Conservation (phyloP, 306 rosid genomes). For the Rosa chinensis region DNA sequence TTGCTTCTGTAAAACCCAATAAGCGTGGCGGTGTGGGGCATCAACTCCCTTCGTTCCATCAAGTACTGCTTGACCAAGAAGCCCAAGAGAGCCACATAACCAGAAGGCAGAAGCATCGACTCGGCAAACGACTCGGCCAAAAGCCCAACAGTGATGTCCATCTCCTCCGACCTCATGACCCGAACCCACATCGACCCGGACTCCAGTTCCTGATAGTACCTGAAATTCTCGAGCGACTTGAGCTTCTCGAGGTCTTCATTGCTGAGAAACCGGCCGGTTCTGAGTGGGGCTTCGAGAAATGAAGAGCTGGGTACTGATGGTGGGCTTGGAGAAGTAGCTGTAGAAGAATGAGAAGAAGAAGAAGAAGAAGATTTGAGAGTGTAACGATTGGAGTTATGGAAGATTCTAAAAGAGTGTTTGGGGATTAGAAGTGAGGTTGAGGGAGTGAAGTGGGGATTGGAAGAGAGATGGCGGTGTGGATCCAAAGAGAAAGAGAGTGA, state of each 20-base stretch:
- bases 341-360: conserved; percentile 23
- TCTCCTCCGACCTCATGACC: conserved; percentile 64
- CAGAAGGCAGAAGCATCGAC: conserved; percentile 62
- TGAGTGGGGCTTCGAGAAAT: conserved; percentile 45
- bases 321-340: not conserved
- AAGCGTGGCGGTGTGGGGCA: conserved; percentile 81
- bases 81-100: conserved; percentile 51
- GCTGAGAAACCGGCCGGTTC: conserved; percentile 61
- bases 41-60: conserved; percentile 49
- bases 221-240: conserved; percentile 48
- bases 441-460: conserved; percentile 14
- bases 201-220: conserved; percentile 49
- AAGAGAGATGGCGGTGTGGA: conserved; percentile 26
- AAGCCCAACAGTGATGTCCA: conserved; percentile 52
- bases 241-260: conserved; percentile 59
- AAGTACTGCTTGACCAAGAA: conserved; percentile 77
- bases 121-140: conserved; percentile 82
- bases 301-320: conserved; percentile 8
- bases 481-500: conserved; percentile 54
- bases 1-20: conserved; percentile 61
- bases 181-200: conserved; percentile 76
- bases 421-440: conserved; percentile 22
- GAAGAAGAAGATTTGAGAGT: conserved; percentile 36
- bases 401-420: conserved; percentile 32
- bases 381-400: conserved; percentile 13